phyloP scores from a whole-genome alignment of 2,329 filamentous ascomycete species.

The Pestalotiopsis sp. region DNA sequence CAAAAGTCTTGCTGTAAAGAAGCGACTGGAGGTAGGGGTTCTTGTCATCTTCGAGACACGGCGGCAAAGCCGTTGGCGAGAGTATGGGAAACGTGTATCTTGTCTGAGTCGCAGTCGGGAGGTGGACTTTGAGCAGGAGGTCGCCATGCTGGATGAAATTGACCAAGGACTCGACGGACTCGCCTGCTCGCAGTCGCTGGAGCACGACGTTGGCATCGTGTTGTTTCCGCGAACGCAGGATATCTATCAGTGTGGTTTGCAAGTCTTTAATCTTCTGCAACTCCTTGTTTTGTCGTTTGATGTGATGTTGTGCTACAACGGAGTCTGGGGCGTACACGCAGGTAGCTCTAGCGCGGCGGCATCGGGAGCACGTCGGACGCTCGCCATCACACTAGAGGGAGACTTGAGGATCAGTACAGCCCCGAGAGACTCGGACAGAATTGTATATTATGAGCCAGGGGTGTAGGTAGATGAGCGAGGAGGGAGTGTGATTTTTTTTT shows the following conservation, averaged over 20 bases:
- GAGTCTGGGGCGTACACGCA: conserved; percentile 4
- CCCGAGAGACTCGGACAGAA: neutral
- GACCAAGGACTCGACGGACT: neutral
- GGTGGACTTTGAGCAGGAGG: neutral
- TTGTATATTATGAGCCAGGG: neutral
- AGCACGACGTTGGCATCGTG: neutral
- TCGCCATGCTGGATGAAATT: conserved; percentile 4
- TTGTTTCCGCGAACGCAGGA: neutral
- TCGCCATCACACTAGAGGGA: neutral
- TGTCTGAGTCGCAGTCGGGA: neutral
- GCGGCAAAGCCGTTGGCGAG: neutral
- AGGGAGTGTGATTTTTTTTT: neutral
- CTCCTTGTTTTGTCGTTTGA: conserved; percentile 1
- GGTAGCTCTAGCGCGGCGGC: neutral
- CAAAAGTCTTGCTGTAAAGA: neutral
- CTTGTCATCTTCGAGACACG: neutral
- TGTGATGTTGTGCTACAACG: neutral
- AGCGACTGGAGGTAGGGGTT: neutral
- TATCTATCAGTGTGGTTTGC: neutral
- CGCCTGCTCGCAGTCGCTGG: conserved; percentile 6
- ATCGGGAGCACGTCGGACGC: neutral
- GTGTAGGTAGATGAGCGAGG: neutral
- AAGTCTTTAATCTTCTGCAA: neutral
- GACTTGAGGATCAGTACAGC: neutral
- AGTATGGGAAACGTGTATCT: neutral